These are phyloP conservation scores for Infundibulicybe gibba DNA, from an alignment of 768 basidiomycete species.

Conservation along the genomic window DNA sequence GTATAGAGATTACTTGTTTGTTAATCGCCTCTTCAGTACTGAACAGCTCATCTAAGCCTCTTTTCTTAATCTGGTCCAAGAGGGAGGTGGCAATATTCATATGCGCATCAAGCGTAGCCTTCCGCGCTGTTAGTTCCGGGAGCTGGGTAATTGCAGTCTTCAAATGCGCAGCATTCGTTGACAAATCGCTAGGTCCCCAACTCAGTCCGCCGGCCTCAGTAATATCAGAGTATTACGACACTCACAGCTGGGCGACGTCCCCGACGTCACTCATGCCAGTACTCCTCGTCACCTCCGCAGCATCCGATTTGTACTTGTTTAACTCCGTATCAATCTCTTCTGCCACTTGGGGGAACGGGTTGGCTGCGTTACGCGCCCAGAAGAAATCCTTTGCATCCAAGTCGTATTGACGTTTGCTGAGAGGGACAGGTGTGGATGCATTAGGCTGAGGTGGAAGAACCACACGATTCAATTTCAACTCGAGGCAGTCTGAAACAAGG, in stretches of 20 bases:
- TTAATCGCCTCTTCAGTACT: constrained; percentile 89
- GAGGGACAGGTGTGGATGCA: constrained; percentile 27
- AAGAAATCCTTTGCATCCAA: constrained; percentile 99
- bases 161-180: constrained; percentile 89
- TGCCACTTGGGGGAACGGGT: constrained; percentile 97
- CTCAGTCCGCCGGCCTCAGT: background rate
- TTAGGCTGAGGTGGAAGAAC: constrained; percentile 64
- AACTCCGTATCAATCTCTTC: constrained; percentile 94
- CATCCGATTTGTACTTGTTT: constrained; percentile 91
- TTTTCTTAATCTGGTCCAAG: constrained; percentile 91
- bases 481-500: constrained; percentile 93
- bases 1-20: constrained; percentile 58
- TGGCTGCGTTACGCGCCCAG: constrained; percentile 95
- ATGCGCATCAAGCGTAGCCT: constrained; percentile 95
- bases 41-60: constrained; percentile 96
- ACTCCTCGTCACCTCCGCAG: constrained; percentile 93
- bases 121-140: constrained; percentile 94
- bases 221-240: constrained; percentile 1
- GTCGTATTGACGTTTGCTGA: constrained; percentile 75
- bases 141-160: constrained; percentile 97
- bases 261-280: constrained; percentile 96
- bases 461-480: constrained; percentile 95
- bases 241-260: constrained; percentile 92
- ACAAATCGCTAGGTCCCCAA: constrained; percentile 60
- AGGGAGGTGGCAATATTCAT: constrained; percentile 99